Evolutionary conservation across 768 basidiomycete genomes (phyloP), one percentile per base, ranked within the genome.

Genomic region (Auricularia auricula-judae): DNA sequence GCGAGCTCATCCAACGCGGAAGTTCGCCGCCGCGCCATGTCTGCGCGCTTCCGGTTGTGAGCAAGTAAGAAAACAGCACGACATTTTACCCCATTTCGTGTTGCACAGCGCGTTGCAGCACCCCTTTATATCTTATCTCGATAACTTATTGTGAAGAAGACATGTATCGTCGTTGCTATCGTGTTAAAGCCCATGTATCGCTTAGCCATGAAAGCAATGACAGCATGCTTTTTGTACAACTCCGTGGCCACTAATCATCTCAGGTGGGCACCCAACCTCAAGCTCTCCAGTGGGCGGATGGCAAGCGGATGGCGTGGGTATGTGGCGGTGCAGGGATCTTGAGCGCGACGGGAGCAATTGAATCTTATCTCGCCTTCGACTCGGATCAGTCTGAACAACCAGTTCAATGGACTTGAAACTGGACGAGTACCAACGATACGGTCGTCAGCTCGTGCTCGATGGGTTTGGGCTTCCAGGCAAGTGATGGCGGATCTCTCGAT

Each of bases 391-490:
- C 29, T 29, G 29, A 29, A 29, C 29, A 29, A 29, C 29, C 29
- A 42, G 2, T 7, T 14, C 39, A 14, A 42, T 42, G 39, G 56
- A 59, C 23, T 35, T 77, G 16, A 61, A 68, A 18, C 67, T 77
- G 35, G 70, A 70, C n/a, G 94, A 98, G 69, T 98, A 96, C 73
- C 78, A 80, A 69, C 82, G 95, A 64, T 98, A 98, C 85, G 94
- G 96, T 54, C 81, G 97, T 63, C 96, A 99, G 72, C 96, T 99
- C 94, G 93, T 98, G 65, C 76, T 97, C 63, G 85, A 91, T 65
- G 88, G 86, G 18, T 88, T 97, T 72, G 95, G 95, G 8, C 79
- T 98, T 2, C 80, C 84, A 75, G 95, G 95, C 89, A 64, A 59
- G 76, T 65, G 10, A 29, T 7, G 7, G 8, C 47, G 33, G 39